phyloP scores from a whole-genome alignment of 2,329 filamentous ascomycete genomes.

The Penicillium nordicum region DNA sequence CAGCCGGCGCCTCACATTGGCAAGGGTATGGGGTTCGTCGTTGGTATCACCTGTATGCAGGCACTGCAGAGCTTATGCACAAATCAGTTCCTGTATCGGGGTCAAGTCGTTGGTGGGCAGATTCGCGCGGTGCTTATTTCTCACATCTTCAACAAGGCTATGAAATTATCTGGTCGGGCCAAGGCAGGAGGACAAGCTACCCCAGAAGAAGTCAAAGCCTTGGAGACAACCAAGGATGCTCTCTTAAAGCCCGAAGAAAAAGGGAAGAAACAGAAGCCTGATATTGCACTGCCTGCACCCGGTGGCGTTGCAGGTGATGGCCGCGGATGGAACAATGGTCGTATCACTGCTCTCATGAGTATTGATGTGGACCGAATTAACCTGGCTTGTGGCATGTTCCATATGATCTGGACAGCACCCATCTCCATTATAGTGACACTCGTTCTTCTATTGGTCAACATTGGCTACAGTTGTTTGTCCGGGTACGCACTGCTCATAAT shows the following conservation, averaged over 20 bases:
- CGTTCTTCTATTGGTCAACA: conserved; percentile 75
- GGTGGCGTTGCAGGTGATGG: conserved; percentile 62
- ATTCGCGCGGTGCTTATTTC: conserved; percentile 76
- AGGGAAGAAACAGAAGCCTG: conserved; percentile 26
- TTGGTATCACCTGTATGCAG: conserved; percentile 85
- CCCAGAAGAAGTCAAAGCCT: conserved; percentile 48
- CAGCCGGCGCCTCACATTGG: conserved; percentile 64
- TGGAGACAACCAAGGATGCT: conserved; percentile 41
- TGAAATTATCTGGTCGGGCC: conserved; percentile 82
- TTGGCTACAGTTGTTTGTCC: conserved; percentile 84
- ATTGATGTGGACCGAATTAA: conserved; percentile 93
- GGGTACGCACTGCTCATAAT: conserved; percentile 81
- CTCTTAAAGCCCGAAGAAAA: conserved; percentile 38
- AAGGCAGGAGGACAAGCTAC: conserved; percentile 70
- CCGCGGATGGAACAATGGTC: conserved; percentile 85
- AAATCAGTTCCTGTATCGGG: conserved; percentile 89
- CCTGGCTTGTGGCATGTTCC: conserved; percentile 81
- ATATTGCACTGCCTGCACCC: conserved; percentile 39
- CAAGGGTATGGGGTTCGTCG: conserved; percentile 73
- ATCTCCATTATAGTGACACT: conserved; percentile 75
- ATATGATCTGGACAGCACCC: conserved; percentile 85
- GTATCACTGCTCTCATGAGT: conserved; percentile 90
- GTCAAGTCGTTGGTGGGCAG: conserved; percentile 89
- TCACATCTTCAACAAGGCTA: conserved; percentile 86
- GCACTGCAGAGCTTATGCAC: conserved; percentile 73